A percentile compares a stretch with the other conserved stretches of the same genome.
Conservation (phyloP, 2,329 filamentous ascomycete genomes). For the Ophiostoma ulmi region DNA sequence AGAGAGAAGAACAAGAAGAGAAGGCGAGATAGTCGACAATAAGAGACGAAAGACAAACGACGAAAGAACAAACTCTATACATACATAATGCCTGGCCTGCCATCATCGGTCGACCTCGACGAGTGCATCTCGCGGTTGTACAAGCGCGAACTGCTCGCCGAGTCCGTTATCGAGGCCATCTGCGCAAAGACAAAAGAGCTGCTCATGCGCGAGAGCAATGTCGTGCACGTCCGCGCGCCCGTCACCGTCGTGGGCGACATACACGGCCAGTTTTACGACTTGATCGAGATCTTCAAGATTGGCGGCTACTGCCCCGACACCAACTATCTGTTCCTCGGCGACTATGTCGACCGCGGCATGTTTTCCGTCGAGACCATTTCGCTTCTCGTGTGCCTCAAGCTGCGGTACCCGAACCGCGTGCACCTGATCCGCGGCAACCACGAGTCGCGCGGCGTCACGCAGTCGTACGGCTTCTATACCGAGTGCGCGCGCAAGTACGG, state of each 20-base stretch:
- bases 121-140: conserved; percentile 97
- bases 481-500: conserved; percentile 98
- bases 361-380: conserved; percentile 99
- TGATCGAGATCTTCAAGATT: conserved; percentile 99
- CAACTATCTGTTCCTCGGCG: conserved; percentile 94
- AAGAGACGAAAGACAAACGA: background rate
- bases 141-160: conserved; percentile 89
- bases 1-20: background rate
- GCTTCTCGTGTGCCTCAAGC: conserved; percentile 90
- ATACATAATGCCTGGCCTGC: conserved; percentile 6
- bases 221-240: conserved; percentile 91
- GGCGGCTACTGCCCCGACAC: conserved; percentile 96
- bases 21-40: background rate
- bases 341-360: conserved; percentile 97
- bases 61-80: background rate
- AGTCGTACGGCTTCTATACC: conserved; percentile 98
- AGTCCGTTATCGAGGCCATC: conserved; percentile 97
- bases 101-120: conserved; percentile 94
- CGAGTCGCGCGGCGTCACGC: conserved; percentile 93
- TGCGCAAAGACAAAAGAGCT: conserved; percentile 99
- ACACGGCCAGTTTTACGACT: conserved; percentile 96
- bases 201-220: conserved; percentile 99
- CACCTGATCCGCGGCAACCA: conserved; percentile 97
- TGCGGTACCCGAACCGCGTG: conserved; percentile 92
- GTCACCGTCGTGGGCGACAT: conserved; percentile 98